Conservation (phyloP, 2,329 filamentous ascomycete genomes). For the Drechslerella dactyloides region DNA sequence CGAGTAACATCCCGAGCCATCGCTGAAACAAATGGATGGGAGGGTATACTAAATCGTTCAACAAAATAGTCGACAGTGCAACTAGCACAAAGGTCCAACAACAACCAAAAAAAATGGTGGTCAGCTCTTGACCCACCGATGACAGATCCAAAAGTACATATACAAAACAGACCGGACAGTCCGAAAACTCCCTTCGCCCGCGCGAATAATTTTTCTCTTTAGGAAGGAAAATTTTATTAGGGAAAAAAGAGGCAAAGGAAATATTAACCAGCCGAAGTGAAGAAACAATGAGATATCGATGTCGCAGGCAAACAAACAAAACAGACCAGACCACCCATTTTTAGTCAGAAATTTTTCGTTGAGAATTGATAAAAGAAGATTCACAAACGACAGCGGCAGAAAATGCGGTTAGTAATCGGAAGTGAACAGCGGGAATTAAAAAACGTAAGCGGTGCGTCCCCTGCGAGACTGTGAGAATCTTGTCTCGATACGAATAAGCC, state of each 20-base stretch:
- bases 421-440: slow-evolving; percentile 1
- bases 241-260: not conserved
- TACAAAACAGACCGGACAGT: not conserved
- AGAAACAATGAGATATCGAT: slow-evolving; percentile 7
- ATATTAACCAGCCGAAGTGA: not conserved
- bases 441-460: slow-evolving; percentile 3
- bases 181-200: slow-evolving; percentile 7
- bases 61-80: not conserved
- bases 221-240: not conserved
- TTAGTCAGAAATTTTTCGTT: slow-evolving; percentile 10
- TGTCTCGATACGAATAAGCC: slow-evolving; percentile 27
- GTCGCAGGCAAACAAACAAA: slow-evolving; percentile 15
- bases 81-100: not conserved
- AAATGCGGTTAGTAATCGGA: slow-evolving; percentile 26
- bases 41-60: slow-evolving; percentile 2
- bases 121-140: slow-evolving; percentile 10
- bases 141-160: not conserved
- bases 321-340: slow-evolving; percentile 40
- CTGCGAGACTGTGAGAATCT: slow-evolving; percentile 17
- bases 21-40: slow-evolving; percentile 20
- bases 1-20: slow-evolving; percentile 18
- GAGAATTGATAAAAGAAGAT: not conserved
- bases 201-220: slow-evolving; percentile 1
- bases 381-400: slow-evolving; percentile 17
- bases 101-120: not conserved